Percentiles rank a stretch among this genome's conserved stretches.
These are phyloP conservation scores for Hypomyces rosellus DNA, from an alignment of 2,329 filamentous ascomycete genomes.

Conservation along the genomic window DNA sequence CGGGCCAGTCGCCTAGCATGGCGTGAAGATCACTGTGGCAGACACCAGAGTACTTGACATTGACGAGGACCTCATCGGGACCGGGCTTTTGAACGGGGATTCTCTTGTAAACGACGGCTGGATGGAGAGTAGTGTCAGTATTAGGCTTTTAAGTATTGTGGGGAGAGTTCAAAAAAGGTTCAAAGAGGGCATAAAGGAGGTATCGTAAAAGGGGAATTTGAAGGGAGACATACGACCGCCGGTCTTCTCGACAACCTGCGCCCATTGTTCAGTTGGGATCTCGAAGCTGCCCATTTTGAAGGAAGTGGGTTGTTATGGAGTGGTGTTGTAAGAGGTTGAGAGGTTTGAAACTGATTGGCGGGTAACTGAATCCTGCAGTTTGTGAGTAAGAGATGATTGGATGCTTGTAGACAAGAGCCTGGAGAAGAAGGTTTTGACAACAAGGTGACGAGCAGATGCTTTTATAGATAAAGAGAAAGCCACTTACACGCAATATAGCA, in stretches of 20 bases:
- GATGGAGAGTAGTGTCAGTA: slow-evolving; percentile 8
- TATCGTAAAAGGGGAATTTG: background rate
- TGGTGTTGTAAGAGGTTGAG: background rate
- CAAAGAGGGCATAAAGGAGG: slow-evolving; percentile 4
- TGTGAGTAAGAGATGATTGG: background rate
- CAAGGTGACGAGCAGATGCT: background rate
- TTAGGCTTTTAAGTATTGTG: background rate
- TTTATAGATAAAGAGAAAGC: background rate
- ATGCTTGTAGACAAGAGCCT: background rate
- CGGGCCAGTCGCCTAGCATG: slow-evolving; percentile 84
- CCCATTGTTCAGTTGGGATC: slow-evolving; percentile 82
- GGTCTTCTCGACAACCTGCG: slow-evolving; percentile 79
- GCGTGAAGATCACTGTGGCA: slow-evolving; percentile 82
- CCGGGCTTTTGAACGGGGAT: slow-evolving; percentile 77
- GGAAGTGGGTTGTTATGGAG: slow-evolving; percentile 3
- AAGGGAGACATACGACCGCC: slow-evolving; percentile 54
- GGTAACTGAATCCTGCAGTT: background rate
- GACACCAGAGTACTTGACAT: slow-evolving; percentile 84
- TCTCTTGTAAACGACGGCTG: slow-evolving; percentile 65
- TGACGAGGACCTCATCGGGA: slow-evolving; percentile 85
- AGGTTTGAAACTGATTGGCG: background rate
- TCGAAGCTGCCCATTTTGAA: slow-evolving; percentile 13
- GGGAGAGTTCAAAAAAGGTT: slow-evolving; percentile 9
- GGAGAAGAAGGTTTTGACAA: background rate
- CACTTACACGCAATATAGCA: no score